Conservation (phyloP, 306 rosid genomes). For the Mucuna pruriens region DNA sequence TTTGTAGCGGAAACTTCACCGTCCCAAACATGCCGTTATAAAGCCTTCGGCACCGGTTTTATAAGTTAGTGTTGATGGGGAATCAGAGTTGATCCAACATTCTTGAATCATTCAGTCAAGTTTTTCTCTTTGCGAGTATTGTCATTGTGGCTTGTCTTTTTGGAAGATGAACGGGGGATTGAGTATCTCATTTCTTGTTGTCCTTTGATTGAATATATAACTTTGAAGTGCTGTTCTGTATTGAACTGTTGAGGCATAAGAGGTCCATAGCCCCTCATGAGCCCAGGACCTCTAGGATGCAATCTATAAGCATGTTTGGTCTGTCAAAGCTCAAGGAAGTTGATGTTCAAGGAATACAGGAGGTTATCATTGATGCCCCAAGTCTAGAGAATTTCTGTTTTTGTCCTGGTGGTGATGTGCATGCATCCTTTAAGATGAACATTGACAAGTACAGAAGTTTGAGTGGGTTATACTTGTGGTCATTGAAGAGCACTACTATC, state of each 20-base stretch:
- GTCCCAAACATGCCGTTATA: slow-evolving; percentile 37
- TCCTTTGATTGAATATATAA: too few relatives aligned
- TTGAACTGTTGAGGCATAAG: background rate
- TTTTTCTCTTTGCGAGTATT: slow-evolving; percentile 25
- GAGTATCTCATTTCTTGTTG: slow-evolving; percentile 38
- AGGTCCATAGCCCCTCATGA: background rate
- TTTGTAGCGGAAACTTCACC: slow-evolving; percentile 47
- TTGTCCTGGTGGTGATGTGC: background rate
- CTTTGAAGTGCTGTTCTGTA: background rate
- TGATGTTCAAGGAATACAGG: slow-evolving; percentile 20
- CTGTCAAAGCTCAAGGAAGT: slow-evolving; percentile 31
- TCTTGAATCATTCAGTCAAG: slow-evolving; percentile 24
- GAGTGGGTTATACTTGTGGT: background rate
- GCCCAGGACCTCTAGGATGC: background rate
- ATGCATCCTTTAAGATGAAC: background rate
- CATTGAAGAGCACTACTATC: background rate
- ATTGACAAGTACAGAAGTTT: slow-evolving; percentile 22
- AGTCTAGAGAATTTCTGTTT: slow-evolving; percentile 15
- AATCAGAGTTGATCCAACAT: background rate
- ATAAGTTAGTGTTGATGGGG: slow-evolving; percentile 23
- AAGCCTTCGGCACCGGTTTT: slow-evolving; percentile 10
- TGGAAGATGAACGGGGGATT: background rate
- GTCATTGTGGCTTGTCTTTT: background rate
- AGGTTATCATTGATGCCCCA: slow-evolving; percentile 30
- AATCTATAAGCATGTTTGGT: slow-evolving; percentile 17